phyloP scores from a whole-genome alignment of 495 filamentous ascomycete species.

The Apiosordaria backusii region DNA sequence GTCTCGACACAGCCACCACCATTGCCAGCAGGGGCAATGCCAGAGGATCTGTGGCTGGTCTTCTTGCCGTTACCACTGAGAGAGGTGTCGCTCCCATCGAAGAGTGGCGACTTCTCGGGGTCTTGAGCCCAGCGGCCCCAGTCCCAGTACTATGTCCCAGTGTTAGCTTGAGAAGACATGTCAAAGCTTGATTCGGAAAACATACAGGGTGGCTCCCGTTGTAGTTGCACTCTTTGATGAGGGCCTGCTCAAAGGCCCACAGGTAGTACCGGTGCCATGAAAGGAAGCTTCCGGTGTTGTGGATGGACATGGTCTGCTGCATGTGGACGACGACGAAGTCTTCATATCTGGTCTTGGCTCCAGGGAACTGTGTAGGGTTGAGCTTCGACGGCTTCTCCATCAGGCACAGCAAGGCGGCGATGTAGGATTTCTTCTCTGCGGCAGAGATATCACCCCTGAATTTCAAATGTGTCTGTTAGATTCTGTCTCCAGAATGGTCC shows the following conservation, averaged over 20 bases:
- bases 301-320: slow-evolving; percentile 58
- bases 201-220: slow-evolving; percentile 44
- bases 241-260: slow-evolving; percentile 59
- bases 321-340: slow-evolving; percentile 70
- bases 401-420: slow-evolving; percentile 64
- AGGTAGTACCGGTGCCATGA: slow-evolving; percentile 70
- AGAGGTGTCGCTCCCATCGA: slow-evolving; percentile 58
- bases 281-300: slow-evolving; percentile 63
- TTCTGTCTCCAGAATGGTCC: neutral
- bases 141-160: slow-evolving; percentile 54
- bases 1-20: slow-evolving; percentile 66
- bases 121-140: slow-evolving; percentile 53
- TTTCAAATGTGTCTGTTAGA: neutral
- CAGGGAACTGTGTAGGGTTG: slow-evolving; percentile 36
- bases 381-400: slow-evolving; percentile 49
- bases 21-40: slow-evolving; percentile 44
- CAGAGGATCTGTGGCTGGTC: slow-evolving; percentile 30
- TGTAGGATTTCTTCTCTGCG: slow-evolving; percentile 55
- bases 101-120: slow-evolving; percentile 58
- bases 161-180: neutral
- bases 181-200: neutral
- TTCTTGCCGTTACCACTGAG: slow-evolving; percentile 60
- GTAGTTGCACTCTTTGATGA: slow-evolving; percentile 67
- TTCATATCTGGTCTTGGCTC: slow-evolving; percentile 51
- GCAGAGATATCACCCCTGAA: slow-evolving; percentile 50